phyloP scores from a whole-genome alignment of 2,329 filamentous ascomycete genomes.

The Cladosporium halotolerans region DNA sequence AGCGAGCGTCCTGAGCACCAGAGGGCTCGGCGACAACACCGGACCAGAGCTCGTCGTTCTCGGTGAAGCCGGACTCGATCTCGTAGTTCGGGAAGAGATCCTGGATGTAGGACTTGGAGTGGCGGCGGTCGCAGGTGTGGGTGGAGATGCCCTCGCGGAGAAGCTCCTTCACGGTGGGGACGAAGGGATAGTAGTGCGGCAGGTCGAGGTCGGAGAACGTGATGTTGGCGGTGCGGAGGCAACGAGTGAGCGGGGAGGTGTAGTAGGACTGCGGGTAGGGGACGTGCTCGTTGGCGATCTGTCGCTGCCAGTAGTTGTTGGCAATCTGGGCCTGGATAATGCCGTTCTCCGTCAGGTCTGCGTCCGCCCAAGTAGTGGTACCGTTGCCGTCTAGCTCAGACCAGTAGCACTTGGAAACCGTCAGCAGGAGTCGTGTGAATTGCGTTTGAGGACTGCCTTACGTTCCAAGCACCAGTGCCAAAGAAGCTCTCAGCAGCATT shows the following conservation, averaged over 20 bases:
- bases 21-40: conserved; percentile 45
- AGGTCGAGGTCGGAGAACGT: conserved; percentile 54
- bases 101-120: conserved; percentile 49
- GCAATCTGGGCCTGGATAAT: conserved; percentile 53
- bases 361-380: conserved; percentile 58
- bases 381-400: conserved; percentile 56
- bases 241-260: conserved; percentile 57
- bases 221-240: conserved; percentile 55
- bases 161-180: conserved; percentile 57
- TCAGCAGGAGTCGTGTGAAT: no score
- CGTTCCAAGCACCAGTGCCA: conserved; percentile 63
- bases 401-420: conserved; percentile 50
- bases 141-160: conserved; percentile 61
- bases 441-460: no score
- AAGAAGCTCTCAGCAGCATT: conserved; percentile 61
- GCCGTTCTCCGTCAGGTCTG: conserved; percentile 54
- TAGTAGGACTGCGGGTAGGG: conserved; percentile 61
- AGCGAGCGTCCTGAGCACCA: conserved; percentile 46
- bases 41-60: conserved; percentile 52
- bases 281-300: conserved; percentile 50
- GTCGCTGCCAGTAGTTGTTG: conserved; percentile 54
- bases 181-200: conserved; percentile 48
- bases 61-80: conserved; percentile 56
- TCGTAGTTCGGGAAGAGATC: conserved; percentile 47
- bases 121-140: conserved; percentile 62